Evolutionary conservation across 176 grass and related monocot species (phyloP), one percentile per base, ranked within the genome.

Genomic region (Melocanna baccifera): DNA sequence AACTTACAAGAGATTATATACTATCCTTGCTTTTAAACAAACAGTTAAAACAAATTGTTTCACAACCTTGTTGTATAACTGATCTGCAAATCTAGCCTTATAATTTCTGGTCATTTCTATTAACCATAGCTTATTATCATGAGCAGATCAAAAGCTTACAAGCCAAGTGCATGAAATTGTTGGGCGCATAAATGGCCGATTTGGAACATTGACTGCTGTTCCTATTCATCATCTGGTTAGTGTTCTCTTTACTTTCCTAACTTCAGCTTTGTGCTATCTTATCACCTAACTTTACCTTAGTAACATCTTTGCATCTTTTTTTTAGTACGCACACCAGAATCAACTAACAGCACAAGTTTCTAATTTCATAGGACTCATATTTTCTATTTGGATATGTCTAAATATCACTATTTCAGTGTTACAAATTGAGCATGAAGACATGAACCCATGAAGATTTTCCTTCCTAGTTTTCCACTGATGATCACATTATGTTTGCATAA

Each of bases 161-260:
- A 99, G 96, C 71, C 96, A 99, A 73, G 96, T 99, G 20, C 96
- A 99, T 67, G 96, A 99, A 92, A 99, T 99, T 89, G 96, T 99
- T 85, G 96, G 96, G 26, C 93, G 96, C 43, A 99, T 99, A 85
- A 99, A 99, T 79, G 96, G 96, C 47, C 93, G 96, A 70, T 99
- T 99, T 85, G 96, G 96, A 85, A 99, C 96, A 67, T 62, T 99
- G 70, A 92, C 96, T 84, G 93, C 93, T 75, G 96, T 99, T 81
- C 96, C 96, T 61, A 99, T 99, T 85, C 93, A 96, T 91, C 96
- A 99, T 81, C 77, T 99, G 93, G 96, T 99, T 81, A 86, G 76
- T 82, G 76, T 73, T 22, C 68, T 71, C 1, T 81, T 75, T 26
- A 23, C n/a, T 23, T 77, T 50, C 6, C 46, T 67, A 22, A 22